Evolutionary conservation across 75 land plant genomes (phyloP).

Genomic region (Sequoiadendron giganteum): DNA sequence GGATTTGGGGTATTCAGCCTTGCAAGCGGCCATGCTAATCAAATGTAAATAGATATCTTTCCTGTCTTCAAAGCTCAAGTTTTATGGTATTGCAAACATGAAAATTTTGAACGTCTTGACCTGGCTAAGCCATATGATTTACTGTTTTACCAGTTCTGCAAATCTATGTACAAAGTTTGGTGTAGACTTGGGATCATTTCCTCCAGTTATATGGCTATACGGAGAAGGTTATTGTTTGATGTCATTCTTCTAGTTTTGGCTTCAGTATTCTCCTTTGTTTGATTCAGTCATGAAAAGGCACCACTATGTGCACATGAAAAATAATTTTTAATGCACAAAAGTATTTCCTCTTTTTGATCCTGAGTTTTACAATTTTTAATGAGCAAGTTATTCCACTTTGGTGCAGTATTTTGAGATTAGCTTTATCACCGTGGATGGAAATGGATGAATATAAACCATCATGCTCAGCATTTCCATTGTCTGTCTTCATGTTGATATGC

Average conservation of each 20-base stretch:
- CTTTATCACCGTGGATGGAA: no score
- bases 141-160: background rate
- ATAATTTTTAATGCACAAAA: no score
- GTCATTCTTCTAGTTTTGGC: background rate
- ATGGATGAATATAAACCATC: no score
- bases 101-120: background rate
- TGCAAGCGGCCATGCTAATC: conserved; percentile 41
- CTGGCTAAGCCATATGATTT: background rate
- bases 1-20: conserved; percentile 65
- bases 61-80: background rate
- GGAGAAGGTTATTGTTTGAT: background rate
- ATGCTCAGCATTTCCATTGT: no score
- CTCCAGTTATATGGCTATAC: background rate
- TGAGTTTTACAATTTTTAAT: no score
- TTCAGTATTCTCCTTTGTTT: background rate
- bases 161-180: background rate
- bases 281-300: no score
- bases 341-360: no score
- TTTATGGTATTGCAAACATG: background rate
- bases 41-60: background rate
- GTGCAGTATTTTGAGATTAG: no score
- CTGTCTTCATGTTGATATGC: no score
- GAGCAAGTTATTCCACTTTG: no score
- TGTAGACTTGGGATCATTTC: background rate
- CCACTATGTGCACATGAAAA: no score